Conservation (phyloP, 2,329 filamentous ascomycete species). For the Penicillium sclerotigenum region DNA sequence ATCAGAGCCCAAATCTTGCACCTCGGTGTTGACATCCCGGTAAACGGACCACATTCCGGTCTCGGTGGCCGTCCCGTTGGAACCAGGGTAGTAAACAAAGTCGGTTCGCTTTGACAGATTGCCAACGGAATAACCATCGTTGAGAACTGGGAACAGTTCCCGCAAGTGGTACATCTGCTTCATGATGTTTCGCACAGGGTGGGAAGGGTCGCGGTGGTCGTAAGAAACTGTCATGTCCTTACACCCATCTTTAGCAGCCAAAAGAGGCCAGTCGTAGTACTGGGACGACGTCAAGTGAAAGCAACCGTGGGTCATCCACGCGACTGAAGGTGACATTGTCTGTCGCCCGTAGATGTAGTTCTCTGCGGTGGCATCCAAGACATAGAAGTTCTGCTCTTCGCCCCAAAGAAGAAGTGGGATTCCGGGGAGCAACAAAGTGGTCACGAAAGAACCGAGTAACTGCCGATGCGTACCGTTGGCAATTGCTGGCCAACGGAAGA, state of each 20-base stretch:
- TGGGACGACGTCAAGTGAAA: slow-evolving; percentile 56
- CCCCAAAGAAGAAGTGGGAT: slow-evolving; percentile 61
- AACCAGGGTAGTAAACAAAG: slow-evolving; percentile 51
- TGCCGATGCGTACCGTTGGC: slow-evolving; percentile 54
- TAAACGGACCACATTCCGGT: slow-evolving; percentile 60
- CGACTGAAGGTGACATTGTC: slow-evolving; percentile 58
- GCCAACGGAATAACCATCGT: slow-evolving; percentile 56
- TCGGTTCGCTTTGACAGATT: slow-evolving; percentile 56
- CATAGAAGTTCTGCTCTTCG: slow-evolving; percentile 63
- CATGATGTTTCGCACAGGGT: slow-evolving; percentile 59
- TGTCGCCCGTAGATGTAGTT: slow-evolving; percentile 66
- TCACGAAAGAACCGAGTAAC: slow-evolving; percentile 57
- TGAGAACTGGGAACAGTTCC: slow-evolving; percentile 55
- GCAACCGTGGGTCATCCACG: slow-evolving; percentile 64
- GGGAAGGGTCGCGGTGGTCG: slow-evolving; percentile 61
- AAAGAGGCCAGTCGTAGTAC: slow-evolving; percentile 57
- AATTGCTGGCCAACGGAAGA: slow-evolving; percentile 62
- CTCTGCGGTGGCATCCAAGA: slow-evolving; percentile 60
- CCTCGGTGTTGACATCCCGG: slow-evolving; percentile 47
- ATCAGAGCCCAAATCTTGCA: slow-evolving; percentile 50
- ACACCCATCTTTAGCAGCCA: slow-evolving; percentile 53
- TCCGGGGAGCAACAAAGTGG: slow-evolving; percentile 58
- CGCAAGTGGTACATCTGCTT: slow-evolving; percentile 62
- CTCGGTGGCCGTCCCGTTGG: slow-evolving; percentile 52
- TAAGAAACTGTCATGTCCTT: slow-evolving; percentile 54